Base-by-base conservation (phyloP, 2,329 filamentous ascomycete genomes). In the Hypoxylon rubiginosum region DNA sequence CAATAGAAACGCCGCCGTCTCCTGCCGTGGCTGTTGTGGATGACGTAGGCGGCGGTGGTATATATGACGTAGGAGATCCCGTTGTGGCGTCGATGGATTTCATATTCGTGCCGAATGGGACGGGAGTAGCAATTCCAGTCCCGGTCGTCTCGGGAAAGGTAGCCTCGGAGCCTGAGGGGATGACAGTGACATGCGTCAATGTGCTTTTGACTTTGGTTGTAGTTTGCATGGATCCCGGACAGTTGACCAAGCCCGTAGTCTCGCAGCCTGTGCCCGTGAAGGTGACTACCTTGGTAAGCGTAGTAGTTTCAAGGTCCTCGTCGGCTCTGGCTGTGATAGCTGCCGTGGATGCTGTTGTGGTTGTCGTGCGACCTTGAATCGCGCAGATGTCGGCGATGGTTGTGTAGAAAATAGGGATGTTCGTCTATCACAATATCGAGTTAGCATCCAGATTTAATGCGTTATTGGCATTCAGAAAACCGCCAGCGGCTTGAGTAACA, bases 351-450 rank as follows among this genome's bases (percentile, higher is more conserved):
- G 58, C 57, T 1, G 60, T 65, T 0, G 72, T 53, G 0, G 75
- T 64, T 0, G 73, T 36, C 0, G 74, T 64, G 5, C 73, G 74
- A 3, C 73, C 73, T 3, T 73, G 71, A 2, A 75, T 68, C 0
- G 79, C 81, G 68, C 85, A 88, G 1, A 75, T 75, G 26, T 80
- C 77, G 0, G 79, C 78, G 0, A 88, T 69, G 0, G 82, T 85
- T 0, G 86, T 88, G 69, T 82, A 86, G 68, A 81, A 88, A 43
- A 89, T 78, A 0, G 86, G 83, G 2, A 83, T 79, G 10, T 81
- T 79, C 0, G 82, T 84, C 19, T 76, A 72, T 0, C 10, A 26
- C 21, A 4, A n/a, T 1, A 8, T 48, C 13, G 26, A 24, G 21
- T 64, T 17, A 64, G 62, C n/a, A n/a, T n/a, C 19, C 32, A 45